Conservation (phyloP, 176 grass and related monocot genomes). For the Aegilops speltoides region DNA sequence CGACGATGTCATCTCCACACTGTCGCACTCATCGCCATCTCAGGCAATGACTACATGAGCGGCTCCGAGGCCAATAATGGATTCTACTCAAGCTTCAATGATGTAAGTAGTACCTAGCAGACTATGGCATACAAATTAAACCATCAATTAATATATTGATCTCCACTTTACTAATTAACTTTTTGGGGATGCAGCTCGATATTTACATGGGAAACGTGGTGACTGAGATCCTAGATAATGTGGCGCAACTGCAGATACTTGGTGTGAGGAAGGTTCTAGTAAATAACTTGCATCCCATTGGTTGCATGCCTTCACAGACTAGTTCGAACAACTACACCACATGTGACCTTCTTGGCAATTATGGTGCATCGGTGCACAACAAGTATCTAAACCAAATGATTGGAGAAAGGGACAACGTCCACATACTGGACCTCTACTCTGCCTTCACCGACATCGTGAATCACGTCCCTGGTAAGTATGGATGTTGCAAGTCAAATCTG, state of each 20-base stretch:
- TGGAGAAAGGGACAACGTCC: not conserved
- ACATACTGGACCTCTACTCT: not conserved
- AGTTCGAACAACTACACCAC: conserved; percentile 23
- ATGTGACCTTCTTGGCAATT: not conserved
- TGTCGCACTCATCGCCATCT: conserved; percentile 34
- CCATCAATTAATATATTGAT: not conserved
- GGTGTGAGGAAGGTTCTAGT: conserved; percentile 25
- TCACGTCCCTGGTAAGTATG: not conserved
- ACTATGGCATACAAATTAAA: not conserved
- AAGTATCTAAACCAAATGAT: not conserved
- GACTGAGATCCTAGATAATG: not conserved
- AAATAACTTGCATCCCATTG: conserved; percentile 27
- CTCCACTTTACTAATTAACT: not conserved
- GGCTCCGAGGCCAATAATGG: not conserved
- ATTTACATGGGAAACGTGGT: not conserved
- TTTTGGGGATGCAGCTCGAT: not conserved
- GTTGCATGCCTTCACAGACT: conserved; percentile 27
- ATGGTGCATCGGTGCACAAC: not conserved
- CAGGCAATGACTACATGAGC: conserved; percentile 33
- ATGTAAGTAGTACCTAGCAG: not conserved
- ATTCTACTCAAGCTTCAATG: not conserved
- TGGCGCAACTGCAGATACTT: not conserved
- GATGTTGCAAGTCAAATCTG: not conserved
- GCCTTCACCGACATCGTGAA: not conserved
- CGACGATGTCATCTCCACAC: not conserved